phyloP scores from a whole-genome alignment of 2,329 filamentous ascomycete species.

The Fusarium incarnatum region DNA sequence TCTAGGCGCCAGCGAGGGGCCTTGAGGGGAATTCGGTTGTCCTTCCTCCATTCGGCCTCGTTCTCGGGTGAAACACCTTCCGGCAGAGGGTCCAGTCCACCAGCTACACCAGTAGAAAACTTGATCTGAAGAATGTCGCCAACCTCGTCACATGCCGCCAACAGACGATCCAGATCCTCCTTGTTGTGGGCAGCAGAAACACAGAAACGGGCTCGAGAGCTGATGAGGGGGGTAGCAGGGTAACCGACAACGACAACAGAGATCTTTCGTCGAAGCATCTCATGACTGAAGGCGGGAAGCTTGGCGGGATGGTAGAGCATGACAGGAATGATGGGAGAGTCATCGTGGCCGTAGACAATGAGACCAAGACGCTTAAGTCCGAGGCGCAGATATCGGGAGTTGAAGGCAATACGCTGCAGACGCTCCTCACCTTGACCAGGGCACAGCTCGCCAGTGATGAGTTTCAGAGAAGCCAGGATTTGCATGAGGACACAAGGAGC shows the following conservation, averaged over 20 bases:
- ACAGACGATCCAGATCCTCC: constrained; percentile 91
- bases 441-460: constrained; percentile 88
- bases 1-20: constrained; percentile 87
- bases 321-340: constrained; percentile 95
- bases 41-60: constrained; percentile 74
- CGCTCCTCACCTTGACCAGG: constrained; percentile 96
- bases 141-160: constrained; percentile 91
- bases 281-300: constrained; percentile 97
- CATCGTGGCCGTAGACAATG: constrained; percentile 97
- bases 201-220: constrained; percentile 94
- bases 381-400: constrained; percentile 96
- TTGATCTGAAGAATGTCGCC: constrained; percentile 94
- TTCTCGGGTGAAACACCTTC: constrained; percentile 77
- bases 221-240: constrained; percentile 94
- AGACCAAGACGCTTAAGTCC: constrained; percentile 96
- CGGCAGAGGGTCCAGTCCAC: constrained; percentile 81
- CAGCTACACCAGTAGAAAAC: constrained; percentile 95
- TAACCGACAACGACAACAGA: constrained; percentile 98
- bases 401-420: constrained; percentile 95
- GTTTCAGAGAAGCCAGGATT: constrained; percentile 85
- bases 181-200: constrained; percentile 97
- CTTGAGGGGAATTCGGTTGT: constrained; percentile 73
- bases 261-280: constrained; percentile 98
- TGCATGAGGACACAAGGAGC: constrained; percentile 90
- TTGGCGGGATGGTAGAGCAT: constrained; percentile 98